Base-by-base conservation (phyloP, 2,329 filamentous ascomycete genomes). In the Laburnicola sp. region DNA sequence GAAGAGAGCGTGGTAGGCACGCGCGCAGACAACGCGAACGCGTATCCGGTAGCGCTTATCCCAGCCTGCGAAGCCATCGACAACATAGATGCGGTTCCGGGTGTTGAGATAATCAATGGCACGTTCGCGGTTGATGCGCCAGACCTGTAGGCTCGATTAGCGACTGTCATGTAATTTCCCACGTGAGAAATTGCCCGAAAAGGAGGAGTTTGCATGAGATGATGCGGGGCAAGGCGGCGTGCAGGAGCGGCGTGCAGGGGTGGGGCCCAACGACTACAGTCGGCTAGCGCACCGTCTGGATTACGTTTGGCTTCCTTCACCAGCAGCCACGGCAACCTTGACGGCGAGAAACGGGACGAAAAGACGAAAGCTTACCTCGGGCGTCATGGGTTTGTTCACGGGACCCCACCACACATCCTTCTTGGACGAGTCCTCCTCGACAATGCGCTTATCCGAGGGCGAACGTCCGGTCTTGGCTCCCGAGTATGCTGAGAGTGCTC, bases 21-120 rank as follows among this genome's bases (percentile, higher is more conserved):
- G 92, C 63, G 94, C 94, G 80, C 94, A 99, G 73, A 99, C 92
- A 60, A 99, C 93, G 71, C 94, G 92, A 68, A 99, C 94, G 70
- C 87, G 89, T 80, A 99, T 97, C 64, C 92, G 85, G 83, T 99
- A 99, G 76, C 94, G 92, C 81, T 95, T 88, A 69, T 99, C 94
- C 94, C 94, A 99, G 75, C 94, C 94, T 63, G 94, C 94, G 74
- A 87, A 99, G 61, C 94, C 94, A 75, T 99, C 94, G 62, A 99
- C 83, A 62, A 99, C 94, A 77, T 99, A 99, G 80, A 99, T 97
- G 72, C 94, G 91, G 76, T 95, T 96, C 70, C 94, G 86, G 60
- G 94, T 99, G 85, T 99, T 99, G 68, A 99, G 86, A 81, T 99
- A 99, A 80, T 99, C 94, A 75, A 99, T 86, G 56, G 94, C 94